phyloP scores from a whole-genome alignment of 2,329 filamentous ascomycete genomes.

The Botryotinia calthae region DNA sequence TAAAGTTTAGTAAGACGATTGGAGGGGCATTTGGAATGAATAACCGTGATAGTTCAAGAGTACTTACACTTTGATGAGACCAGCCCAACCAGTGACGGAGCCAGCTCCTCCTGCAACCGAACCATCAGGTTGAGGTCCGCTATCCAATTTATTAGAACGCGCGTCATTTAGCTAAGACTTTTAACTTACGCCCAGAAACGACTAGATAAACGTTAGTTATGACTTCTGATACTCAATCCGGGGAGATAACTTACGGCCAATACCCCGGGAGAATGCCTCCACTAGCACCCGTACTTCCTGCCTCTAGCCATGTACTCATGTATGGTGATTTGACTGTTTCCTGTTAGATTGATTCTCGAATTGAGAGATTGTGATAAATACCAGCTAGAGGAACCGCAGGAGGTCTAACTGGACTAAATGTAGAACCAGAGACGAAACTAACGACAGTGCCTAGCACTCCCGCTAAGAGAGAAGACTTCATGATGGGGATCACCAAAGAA shows the following conservation, averaged over 20 bases:
- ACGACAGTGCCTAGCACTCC: slow-evolving; percentile 17
- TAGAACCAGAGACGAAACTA: slow-evolving; percentile 42
- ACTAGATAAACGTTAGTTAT: slow-evolving; percentile 27
- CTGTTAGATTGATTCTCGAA: neutral
- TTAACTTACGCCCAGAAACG: slow-evolving; percentile 35
- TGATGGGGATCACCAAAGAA: slow-evolving; percentile 8
- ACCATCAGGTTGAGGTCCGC: slow-evolving; percentile 32
- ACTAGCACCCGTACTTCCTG: slow-evolving; percentile 58
- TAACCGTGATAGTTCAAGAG: neutral
- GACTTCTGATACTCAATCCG: neutral
- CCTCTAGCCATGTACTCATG: slow-evolving; percentile 69
- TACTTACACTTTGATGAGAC: slow-evolving; percentile 59
- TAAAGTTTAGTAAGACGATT: neutral
- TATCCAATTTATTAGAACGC: slow-evolving; percentile 12
- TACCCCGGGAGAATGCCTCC: slow-evolving; percentile 64
- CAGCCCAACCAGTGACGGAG: slow-evolving; percentile 62
- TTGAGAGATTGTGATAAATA: slow-evolving; percentile 8
- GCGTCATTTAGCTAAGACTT: neutral
- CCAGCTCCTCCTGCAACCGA: slow-evolving; percentile 42
- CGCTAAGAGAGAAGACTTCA: slow-evolving; percentile 25
- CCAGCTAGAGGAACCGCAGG: slow-evolving; percentile 68
- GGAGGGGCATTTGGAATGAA: neutral
- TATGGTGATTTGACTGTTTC: slow-evolving; percentile 64
- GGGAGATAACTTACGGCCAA: slow-evolving; percentile 29
- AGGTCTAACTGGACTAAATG: slow-evolving; percentile 62